A percentile compares a stretch with the other conserved stretches of the same genome.
Evolutionary conservation across 306 rosid genomes (phyloP).

Genomic region (Medicago lupulina): DNA sequence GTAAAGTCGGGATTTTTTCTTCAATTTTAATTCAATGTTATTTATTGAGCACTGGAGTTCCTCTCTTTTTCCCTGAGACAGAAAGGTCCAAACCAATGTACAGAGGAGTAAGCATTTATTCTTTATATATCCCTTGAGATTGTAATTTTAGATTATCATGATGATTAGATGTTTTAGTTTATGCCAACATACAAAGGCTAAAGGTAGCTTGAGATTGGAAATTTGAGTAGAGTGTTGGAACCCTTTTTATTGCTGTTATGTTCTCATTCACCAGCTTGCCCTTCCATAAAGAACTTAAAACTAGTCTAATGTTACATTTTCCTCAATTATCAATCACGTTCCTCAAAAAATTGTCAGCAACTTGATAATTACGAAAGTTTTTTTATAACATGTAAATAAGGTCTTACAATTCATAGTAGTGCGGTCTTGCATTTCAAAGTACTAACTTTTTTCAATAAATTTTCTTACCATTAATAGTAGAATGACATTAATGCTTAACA

Average conservation of each 20-base stretch:
- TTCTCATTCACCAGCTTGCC: background rate
- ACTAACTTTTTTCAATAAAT: no score
- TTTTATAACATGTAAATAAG: no score
- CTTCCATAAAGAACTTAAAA: background rate
- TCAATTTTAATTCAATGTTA: constrained; percentile 28
- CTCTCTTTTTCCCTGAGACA: constrained; percentile 13
- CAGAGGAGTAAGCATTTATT: constrained; percentile 19
- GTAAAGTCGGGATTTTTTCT: constrained; percentile 66
- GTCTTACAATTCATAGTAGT: no score
- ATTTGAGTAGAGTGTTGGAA: background rate
- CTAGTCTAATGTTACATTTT: background rate
- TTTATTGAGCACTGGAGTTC: constrained; percentile 48
- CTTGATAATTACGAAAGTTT: background rate
- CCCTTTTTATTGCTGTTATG: background rate
- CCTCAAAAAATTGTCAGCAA: background rate
- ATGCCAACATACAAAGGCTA: background rate
- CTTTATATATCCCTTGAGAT: constrained; percentile 27
- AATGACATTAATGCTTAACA: no score
- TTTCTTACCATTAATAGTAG: no score
- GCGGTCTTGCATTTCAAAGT: no score
- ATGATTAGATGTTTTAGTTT: constrained; percentile 20
- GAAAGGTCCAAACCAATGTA: constrained; percentile 24
- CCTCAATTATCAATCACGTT: background rate
- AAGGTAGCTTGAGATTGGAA: constrained; percentile 12
- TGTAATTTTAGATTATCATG: constrained; percentile 35